Evolutionary conservation across 2,329 filamentous ascomycete species (phyloP), one percentile per base, ranked within the genome.

Genomic region (Thermothelomyces thermophilus): DNA sequence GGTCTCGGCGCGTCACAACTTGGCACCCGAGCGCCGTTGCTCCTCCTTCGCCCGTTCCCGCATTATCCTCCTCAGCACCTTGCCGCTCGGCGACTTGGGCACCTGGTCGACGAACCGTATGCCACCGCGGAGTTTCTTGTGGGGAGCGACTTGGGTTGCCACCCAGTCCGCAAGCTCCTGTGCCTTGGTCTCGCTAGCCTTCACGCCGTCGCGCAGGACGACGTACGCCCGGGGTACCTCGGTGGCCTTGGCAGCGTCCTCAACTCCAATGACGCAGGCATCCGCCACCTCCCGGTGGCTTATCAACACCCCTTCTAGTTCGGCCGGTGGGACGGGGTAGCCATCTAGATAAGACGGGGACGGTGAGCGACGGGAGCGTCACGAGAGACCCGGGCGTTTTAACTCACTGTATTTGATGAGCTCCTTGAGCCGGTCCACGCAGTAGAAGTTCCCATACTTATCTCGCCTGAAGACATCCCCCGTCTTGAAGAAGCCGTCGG

Each of bases 401-500:
- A 17, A 65, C 74, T 62, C 63, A 78, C 75, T 78, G 57, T 77
- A 78, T 61, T 78, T 78, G 62, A 83, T 82, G 49, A 83, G 61
- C 64, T 82, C 79, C 71, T 88, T 90, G 31, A 89, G 74, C 6
- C 90, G 84, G 63, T 96, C 90, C 1, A 90, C 95, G 64, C 95
- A 91, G 71, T 83, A 95, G 61, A 94, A 87, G 63, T 94, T 87
- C 26, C 86, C 86, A 43, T 86, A 75, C 40, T 76, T 71, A 62
- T 95, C 87, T 60, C 87, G 80, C 56, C 87, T 83, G 3, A 88
- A 87, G 22, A 95, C 82, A 61, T 96, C 90, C 2, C 90, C 90
- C 0, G 90, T 95, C 67, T 84, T 90, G 75, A 95, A 95, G 72
- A 83, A 96, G 1, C 88, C 88, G 56, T 94, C 88, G 0, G 71